Base-by-base conservation (phyloP, 768 basidiomycete genomes). In the Suillus cothurnatus region DNA sequence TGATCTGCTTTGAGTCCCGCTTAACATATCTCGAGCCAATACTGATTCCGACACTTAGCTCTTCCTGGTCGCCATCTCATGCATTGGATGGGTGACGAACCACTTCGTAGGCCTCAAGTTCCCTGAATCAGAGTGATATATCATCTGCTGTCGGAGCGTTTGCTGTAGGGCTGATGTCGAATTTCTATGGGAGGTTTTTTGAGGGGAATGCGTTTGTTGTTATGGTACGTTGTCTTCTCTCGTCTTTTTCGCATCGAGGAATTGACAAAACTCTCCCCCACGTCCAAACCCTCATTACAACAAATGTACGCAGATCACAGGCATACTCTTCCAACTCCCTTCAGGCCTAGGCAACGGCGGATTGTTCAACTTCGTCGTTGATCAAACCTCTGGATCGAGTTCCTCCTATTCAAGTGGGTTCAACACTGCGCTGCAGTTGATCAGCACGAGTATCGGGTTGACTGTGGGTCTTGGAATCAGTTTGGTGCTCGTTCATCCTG, bases 251-350 rank as follows among this genome's bases (percentile, higher is more conserved):
- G 3, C 6, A 15, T 50, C 26, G 6, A 26, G 3, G 14, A 17
- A 50, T 50, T 26, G 47, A 49, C 12, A n/a, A 5, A n/a, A 47
- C 2, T 12, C 9, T 43, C 8, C 45, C n/a, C 2, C 3, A 3
- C 21, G 21, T 21, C 43, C 43, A 45, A n/a, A 45, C 43, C 21
- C 21, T 4, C 53, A 4, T 23, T 41, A 62, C 56, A 36, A 21
- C 31, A 45, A 45, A 38, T 32, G 15, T 1, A 21, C 28, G 31
- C 59, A 79, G 83, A 88, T 92, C 67, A 91, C 90, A 0, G 92
- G 90, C 28, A 91, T 95, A 57, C 81, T 94, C 19, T 91, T 94
- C 79, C 94, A 95, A 77, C 83, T 95, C 1, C 93, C 93, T 0
- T 91, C 90, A 9, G 93, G 93, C 45, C 83, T 95, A 14, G 87